A percentile compares a stretch with the other conserved stretches of the same genome.
Conservation (phyloP, 73 alveolate genomes). For the Stentor coeruleus region DNA sequence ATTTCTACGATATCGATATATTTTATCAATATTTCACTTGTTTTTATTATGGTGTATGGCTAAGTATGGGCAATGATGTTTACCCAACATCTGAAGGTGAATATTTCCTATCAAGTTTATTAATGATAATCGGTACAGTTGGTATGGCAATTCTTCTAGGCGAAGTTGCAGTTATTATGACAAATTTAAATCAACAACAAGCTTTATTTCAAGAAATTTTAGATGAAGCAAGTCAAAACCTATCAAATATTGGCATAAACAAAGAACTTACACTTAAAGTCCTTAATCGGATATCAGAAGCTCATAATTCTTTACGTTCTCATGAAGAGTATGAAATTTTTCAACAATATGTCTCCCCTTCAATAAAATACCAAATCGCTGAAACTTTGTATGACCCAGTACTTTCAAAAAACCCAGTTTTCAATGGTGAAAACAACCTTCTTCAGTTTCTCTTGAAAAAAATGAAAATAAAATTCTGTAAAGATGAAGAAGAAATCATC, state of each 20-base stretch:
- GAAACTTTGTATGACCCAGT: slow-evolving; percentile 26
- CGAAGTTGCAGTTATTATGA: slow-evolving; percentile 36
- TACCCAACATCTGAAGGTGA: slow-evolving; percentile 43
- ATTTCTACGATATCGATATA: neutral
- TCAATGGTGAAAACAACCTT: slow-evolving; percentile 18
- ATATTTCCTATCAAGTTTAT: slow-evolving; percentile 26
- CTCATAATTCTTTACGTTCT: slow-evolving; percentile 25
- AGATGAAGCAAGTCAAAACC: slow-evolving; percentile 38
- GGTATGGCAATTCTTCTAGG: slow-evolving; percentile 54
- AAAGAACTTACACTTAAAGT: neutral
- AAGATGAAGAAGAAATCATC: slow-evolving; percentile 47
- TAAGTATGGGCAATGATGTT: slow-evolving; percentile 60
- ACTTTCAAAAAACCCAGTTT: slow-evolving; percentile 24
- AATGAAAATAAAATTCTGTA: slow-evolving; percentile 24
- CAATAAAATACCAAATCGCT: slow-evolving; percentile 18
- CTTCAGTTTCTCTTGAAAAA: slow-evolving; percentile 27
- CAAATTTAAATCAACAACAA: slow-evolving; percentile 7
- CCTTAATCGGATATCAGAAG: neutral
- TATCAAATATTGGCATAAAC: slow-evolving; percentile 30
- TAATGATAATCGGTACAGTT: slow-evolving; percentile 45
- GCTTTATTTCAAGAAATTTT: slow-evolving; percentile 27
- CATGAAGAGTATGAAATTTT: slow-evolving; percentile 34
- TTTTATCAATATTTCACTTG: slow-evolving; percentile 27
- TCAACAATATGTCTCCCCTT: slow-evolving; percentile 28
- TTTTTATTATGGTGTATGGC: slow-evolving; percentile 46